A percentile compares a stretch with the other conserved stretches of the same genome.
These are phyloP conservation scores for Cucumis sativus DNA, from an alignment of 306 rosid species.

Conservation along the genomic window Cucumber_9930_V3 NC_026660.2:24601001-24601500, in stretches of 20 bases:
- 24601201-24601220: constrained; percentile 40
- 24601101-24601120: constrained; percentile 3
- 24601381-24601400: no score
- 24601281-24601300: neutral
- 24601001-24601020: neutral
- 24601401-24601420: no score
- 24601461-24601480: no score
- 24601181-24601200: constrained; percentile 10
- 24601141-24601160: neutral
- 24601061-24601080: neutral
- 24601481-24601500: neutral
- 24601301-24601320: neutral
- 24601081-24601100: neutral
- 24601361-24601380: neutral
- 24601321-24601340: neutral
- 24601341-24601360: neutral
- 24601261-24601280: neutral
- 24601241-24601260: neutral
- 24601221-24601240: constrained; percentile 46
- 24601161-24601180: constrained; percentile 23
- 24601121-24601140: neutral
- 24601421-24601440: no score
- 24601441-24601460: no score
- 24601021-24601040: constrained; percentile 1
- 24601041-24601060: neutral